Percentiles rank a stretch among this genome's conserved stretches.
Evolutionary conservation across 805 yeast species (phyloP).

Genomic region (Clavispora carvajalis): DNA sequence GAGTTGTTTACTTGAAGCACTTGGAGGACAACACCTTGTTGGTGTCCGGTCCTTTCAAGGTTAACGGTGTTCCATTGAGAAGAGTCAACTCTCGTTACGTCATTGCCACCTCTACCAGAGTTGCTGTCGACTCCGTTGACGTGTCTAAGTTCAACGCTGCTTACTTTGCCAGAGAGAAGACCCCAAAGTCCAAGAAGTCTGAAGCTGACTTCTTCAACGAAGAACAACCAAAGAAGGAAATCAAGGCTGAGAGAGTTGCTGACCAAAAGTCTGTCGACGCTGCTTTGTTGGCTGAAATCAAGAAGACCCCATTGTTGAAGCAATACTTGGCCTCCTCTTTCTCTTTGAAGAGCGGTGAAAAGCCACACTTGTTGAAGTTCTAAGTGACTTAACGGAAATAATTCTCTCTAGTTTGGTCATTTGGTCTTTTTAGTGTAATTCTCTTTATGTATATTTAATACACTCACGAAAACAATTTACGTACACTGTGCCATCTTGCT

Average conservation of each 20-base stretch:
- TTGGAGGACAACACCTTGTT: slow-evolving; percentile 97
- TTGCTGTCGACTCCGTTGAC: slow-evolving; percentile 72
- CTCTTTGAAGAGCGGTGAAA: slow-evolving; percentile 97
- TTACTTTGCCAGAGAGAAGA: slow-evolving; percentile 95
- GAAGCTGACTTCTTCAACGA: slow-evolving; percentile 90
- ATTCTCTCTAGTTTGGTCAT: slow-evolving; percentile 7
- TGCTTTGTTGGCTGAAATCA: slow-evolving; percentile 87
- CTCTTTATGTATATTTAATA: slow-evolving; percentile 17
- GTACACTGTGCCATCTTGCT: neutral
- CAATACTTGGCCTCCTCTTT: slow-evolving; percentile 93
- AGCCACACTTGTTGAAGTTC: slow-evolving; percentile 96
- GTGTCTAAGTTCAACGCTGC: slow-evolving; percentile 88
- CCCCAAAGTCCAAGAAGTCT: slow-evolving; percentile 74
- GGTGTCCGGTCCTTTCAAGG: slow-evolving; percentile 98
- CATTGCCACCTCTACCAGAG: slow-evolving; percentile 95
- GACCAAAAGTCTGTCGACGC: slow-evolving; percentile 96
- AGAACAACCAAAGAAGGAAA: slow-evolving; percentile 71
- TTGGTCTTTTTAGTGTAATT: slow-evolving; percentile 9
- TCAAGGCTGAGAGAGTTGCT: slow-evolving; percentile 89
- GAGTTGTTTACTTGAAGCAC: slow-evolving; percentile 96
- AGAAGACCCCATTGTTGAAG: slow-evolving; percentile 94
- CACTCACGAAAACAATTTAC: slow-evolving; percentile 11
- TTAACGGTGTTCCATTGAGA: slow-evolving; percentile 99
- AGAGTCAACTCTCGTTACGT: slow-evolving; percentile 98
- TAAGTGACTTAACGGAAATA: slow-evolving; percentile 37